A percentile compares a stretch with the other conserved stretches of the same genome.
phyloP scores from a whole-genome alignment of 306 rosid genomes.

The Pyrus pyrifolia region DNA sequence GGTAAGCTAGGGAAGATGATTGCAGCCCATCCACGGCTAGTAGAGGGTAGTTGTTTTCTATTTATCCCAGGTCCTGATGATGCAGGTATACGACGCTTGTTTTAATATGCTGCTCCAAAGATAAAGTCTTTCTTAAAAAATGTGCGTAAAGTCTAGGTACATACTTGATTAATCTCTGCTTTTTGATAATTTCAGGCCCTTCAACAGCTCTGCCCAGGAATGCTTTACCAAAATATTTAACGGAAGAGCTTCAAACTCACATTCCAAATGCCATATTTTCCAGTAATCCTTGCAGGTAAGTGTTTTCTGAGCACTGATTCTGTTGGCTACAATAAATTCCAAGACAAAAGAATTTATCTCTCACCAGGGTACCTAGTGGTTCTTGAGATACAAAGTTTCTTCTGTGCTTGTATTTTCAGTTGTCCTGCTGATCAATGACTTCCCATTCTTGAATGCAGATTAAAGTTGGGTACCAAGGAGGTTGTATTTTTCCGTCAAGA shows the following conservation, averaged over 20 bases:
- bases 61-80: constrained; percentile 97
- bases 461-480: constrained; percentile 76
- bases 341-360: neutral
- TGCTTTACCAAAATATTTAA: constrained; percentile 73
- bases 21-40: constrained; percentile 61
- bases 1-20: constrained; percentile 79
- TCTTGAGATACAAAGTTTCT: neutral
- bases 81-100: constrained; percentile 49
- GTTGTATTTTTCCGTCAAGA: constrained; percentile 85
- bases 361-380: neutral
- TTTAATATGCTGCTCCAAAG: neutral
- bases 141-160: neutral
- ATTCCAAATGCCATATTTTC: constrained; percentile 80
- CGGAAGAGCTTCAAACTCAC: constrained; percentile 69
- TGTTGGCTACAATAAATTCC: neutral
- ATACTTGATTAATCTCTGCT: neutral
- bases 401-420: constrained; percentile 8
- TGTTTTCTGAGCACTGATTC: constrained; percentile 4
- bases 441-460: constrained; percentile 42
- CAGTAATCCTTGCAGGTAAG: constrained; percentile 92
- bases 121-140: neutral
- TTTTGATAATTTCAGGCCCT: constrained; percentile 44
- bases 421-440: constrained; percentile 11
- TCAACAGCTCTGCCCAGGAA: constrained; percentile 73
- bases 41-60: constrained; percentile 63